A percentile compares a stretch with the other conserved stretches of the same genome.
phyloP scores from a whole-genome alignment of 2,329 filamentous ascomycete species.

The Thielaviopsis euricoi region DNA sequence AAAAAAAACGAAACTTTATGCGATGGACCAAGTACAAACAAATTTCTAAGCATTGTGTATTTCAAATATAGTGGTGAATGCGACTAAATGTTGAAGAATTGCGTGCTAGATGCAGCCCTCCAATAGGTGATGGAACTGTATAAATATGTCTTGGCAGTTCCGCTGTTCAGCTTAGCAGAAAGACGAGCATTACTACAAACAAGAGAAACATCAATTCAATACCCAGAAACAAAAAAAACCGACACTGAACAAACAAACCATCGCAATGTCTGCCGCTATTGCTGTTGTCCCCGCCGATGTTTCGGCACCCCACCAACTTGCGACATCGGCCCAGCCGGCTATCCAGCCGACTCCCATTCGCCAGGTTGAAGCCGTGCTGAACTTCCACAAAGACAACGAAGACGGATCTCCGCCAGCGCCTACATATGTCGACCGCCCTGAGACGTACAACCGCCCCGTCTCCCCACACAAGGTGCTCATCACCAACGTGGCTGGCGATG shows the following conservation, averaged over 20 bases:
- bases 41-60: not conserved
- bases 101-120: not conserved
- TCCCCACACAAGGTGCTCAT: constrained; percentile 17
- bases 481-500: constrained; percentile 24
- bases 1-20: too few relatives aligned
- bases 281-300: constrained; percentile 3
- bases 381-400: constrained; percentile 25
- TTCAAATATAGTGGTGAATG: not conserved
- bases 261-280: constrained; percentile 14
- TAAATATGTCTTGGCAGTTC: not conserved
- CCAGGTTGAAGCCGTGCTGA: constrained; percentile 21
- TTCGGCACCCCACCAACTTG: constrained; percentile 2
- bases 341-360: not conserved
- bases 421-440: constrained; percentile 20
- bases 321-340: not conserved
- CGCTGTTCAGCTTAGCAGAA: not conserved
- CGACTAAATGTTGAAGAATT: not conserved
- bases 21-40: not conserved
- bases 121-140: not conserved
- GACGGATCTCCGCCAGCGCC: constrained; percentile 25
- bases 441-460: constrained; percentile 19
- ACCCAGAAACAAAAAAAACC: not conserved
- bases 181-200: not conserved
- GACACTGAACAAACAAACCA: not conserved
- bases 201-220: not conserved